Evolutionary conservation across 2,329 filamentous ascomycete species (phyloP).

Genomic region (Apiospora kogelbergensis): DNA sequence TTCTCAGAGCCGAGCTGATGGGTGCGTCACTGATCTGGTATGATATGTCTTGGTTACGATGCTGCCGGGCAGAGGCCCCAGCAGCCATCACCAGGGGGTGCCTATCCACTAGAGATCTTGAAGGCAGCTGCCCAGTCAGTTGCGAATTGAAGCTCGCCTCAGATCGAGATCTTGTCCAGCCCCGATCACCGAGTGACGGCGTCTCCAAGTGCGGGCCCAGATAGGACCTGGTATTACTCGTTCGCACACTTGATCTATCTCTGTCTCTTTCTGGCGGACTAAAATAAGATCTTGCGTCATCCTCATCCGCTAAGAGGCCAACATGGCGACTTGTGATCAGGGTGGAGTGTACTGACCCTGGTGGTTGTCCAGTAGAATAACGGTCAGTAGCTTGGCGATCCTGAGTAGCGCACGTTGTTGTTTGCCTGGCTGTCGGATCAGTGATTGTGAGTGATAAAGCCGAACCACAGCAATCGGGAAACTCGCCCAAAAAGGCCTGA

Average conservation of each 20-base stretch:
- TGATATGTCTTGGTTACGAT: not conserved
- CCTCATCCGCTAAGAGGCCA: too few species aligned
- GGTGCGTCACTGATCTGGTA: not conserved
- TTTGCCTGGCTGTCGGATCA: not conserved
- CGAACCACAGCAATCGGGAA: not conserved
- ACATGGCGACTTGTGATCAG: too few species aligned
- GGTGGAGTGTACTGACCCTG: too few species aligned
- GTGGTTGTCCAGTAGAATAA: too few species aligned
- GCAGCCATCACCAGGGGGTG: not conserved
- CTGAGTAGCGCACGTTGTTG: not conserved
- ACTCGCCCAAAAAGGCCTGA: not conserved
- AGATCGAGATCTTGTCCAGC: too few species aligned
- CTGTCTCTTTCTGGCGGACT: too few species aligned
- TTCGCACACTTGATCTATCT: too few species aligned
- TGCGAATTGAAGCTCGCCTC: not conserved
- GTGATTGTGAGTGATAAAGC: not conserved
- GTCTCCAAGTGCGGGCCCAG: not conserved
- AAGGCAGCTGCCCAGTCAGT: too few species aligned
- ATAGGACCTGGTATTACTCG: not conserved
- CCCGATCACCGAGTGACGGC: not conserved
- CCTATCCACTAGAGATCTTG: too few species aligned
- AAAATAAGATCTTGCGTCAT: not conserved
- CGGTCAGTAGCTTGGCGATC: not conserved
- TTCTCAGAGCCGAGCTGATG: not conserved
- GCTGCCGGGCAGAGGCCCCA: not conserved